Evolutionary conservation across 176 grass and related monocot genomes (phyloP).

Genomic region (Carex myosuroides): DNA sequence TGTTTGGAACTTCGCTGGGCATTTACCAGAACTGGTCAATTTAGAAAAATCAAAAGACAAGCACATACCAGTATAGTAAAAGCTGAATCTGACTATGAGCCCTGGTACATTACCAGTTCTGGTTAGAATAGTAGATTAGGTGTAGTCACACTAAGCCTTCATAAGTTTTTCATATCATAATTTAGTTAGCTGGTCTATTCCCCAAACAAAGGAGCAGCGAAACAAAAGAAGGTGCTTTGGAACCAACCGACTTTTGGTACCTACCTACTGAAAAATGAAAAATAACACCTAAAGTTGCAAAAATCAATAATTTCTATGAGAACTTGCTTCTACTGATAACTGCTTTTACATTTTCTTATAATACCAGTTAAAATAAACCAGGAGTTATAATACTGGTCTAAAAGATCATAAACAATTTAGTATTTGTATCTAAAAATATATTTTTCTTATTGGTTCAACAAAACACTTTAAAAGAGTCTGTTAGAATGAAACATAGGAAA

Average conservation of each 20-base stretch:
- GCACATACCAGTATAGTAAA: neutral
- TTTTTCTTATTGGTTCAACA: conserved; percentile 20
- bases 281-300: neutral
- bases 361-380: neutral
- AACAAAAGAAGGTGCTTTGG: neutral
- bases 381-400: neutral
- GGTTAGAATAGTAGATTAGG: neutral
- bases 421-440: neutral
- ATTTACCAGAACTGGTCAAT: neutral
- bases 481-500: conserved; percentile 13
- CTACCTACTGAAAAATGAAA: neutral
- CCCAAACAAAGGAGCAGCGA: neutral
- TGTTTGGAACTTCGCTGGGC: neutral
- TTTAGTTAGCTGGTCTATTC: neutral
- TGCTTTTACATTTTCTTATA: neutral
- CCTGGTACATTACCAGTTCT: neutral
- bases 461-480: neutral
- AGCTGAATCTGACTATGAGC: neutral
- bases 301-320: neutral
- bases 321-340: neutral
- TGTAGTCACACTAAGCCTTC: neutral
- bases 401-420: neutral
- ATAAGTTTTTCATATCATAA: too few species aligned
- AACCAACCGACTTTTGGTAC: neutral
- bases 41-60: neutral